Evolutionary conservation across 1,284 basidiomycete species (phyloP), one percentile per base, ranked within the genome.

Genomic region (Ganoderma sinense): DNA sequence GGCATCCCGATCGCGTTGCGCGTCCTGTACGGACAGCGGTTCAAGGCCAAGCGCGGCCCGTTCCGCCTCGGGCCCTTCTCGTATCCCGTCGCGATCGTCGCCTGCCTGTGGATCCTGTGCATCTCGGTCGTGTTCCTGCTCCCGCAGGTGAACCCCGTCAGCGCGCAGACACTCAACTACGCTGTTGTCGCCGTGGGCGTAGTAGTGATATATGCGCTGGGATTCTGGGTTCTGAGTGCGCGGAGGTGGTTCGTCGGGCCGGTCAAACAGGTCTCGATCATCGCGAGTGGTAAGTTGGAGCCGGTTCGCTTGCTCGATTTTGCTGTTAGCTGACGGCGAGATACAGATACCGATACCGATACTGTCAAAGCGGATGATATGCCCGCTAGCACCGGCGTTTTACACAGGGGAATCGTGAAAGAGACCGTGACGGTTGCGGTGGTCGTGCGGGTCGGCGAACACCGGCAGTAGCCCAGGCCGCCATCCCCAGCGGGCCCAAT

Each of bases 171-270:
- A 5, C 81, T 94, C 69, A 94, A 94, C 79, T 94, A 94, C 76
- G 81, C 92, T 0, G 85, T 90, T 48, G 91, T 93, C 18, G 92
- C 91, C 13, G 91, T 93, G 26, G 91, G 89, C 0, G 91, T 93
- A 72, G 89, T 94, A 26, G 76, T 91, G 11, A 69, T 80, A 1
- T 92, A 92, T 77, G 85, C 87, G 68, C 75, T 91, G 16, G 86
- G 86, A 2, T 90, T 90, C 74, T 94, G 91, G 92, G 51, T 90
- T 11, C 23, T 91, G 65, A 90, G 88, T 75, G 92, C 92, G 18
- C 82, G 90, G 65, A 89, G 87, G 75, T 92, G 90, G 90, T 93
- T 92, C 76, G 85, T 81, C 0, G 91, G 91, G 0, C 91, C 91
- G 43, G 81, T 91, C 10, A 87, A 86, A 78, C 90, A 91, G 78